Base-by-base conservation (phyloP, 352 stramenopile genomes). In the Blastocystis sp. region DNA sequence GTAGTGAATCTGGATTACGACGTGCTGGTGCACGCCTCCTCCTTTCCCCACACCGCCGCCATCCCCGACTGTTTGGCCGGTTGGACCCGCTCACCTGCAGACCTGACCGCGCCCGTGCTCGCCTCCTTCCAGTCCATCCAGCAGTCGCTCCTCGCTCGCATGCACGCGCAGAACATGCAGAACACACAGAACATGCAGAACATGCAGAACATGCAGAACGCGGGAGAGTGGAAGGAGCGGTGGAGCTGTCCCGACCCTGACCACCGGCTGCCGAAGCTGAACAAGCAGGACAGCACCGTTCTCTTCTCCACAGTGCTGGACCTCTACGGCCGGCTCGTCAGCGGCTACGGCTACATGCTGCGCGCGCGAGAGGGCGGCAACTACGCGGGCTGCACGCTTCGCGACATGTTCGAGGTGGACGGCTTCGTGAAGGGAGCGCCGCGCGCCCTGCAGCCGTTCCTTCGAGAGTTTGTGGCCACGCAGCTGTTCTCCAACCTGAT, bases 401-500 rank as follows among this genome's bases (percentile, higher is more conserved):
- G 65, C 17, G 38, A 81, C 14, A 62, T 81, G 45, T 81, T 81
- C 59, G 38, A 56, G 62, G 48, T 60, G 45, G n/a, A 53, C 21
- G 70, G 65, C 10, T 81, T 64, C 28, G 19, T 81, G 34, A 19
- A 64, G 43, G 23, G 40, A 4, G 40, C n/a, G 38, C 19, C 28
- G 14, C 2, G 43, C 11, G 19, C 34, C 11, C 19, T 81, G 10
- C 70, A 23, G 2, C 48, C 48, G 3, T 81, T 81, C 41, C 10
- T 81, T 3, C 17, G 2, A 45, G 9, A 21, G 3, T 81, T 81
- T 45, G 53, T 81, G 4, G 40, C 23, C 17, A 71, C 64, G 34
- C 14, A 81, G 70, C 23, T 81, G 48, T 81, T 81, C 21, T 64
- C 70, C 0, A 81, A 81, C 23, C 48, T 81, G 10, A 81, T 81